Evolutionary conservation across 2,329 filamentous ascomycete species (phyloP).

Genomic region (Cryoendolithus antarcticus): DNA sequence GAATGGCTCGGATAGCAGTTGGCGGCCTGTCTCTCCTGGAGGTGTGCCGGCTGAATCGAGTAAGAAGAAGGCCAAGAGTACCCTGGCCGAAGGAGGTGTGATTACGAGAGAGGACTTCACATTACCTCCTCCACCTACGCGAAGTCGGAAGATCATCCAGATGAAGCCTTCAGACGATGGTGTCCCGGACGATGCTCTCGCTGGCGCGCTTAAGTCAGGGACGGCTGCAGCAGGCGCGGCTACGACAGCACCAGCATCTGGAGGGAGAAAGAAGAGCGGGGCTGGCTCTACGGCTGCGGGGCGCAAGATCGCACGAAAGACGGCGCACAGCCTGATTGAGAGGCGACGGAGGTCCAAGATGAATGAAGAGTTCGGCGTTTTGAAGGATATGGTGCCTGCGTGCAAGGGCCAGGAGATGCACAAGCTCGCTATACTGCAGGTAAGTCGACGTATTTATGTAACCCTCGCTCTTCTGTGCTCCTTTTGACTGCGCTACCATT

Average conservation of each 20-base stretch:
- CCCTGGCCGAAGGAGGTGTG: constrained; percentile 6
- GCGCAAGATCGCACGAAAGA: constrained; percentile 91
- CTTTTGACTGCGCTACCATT: too few species aligned
- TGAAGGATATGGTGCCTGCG: constrained; percentile 92
- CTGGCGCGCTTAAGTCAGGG: constrained; percentile 2
- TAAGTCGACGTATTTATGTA: constrained; percentile 25
- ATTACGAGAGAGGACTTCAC: constrained; percentile 54
- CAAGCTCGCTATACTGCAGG: constrained; percentile 89
- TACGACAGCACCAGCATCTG: constrained; percentile 11
- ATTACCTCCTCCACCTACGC: constrained; percentile 80
- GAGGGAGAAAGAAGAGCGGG: constrained; percentile 58
- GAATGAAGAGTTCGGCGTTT: constrained; percentile 91
- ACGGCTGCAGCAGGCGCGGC: constrained; percentile 10
- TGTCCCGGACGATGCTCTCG: constrained; percentile 10
- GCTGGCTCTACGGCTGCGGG: constrained; percentile 69
- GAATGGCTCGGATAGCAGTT: constrained; percentile 40
- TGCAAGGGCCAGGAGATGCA: constrained; percentile 95
- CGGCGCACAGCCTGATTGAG: constrained; percentile 91
- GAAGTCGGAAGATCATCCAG: constrained; percentile 92
- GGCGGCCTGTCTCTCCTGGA: constrained; percentile 33
- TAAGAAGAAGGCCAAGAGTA: constrained; percentile 8
- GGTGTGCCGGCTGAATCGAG: constrained; percentile 7
- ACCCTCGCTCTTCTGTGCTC: neutral
- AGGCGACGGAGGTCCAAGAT: constrained; percentile 83
- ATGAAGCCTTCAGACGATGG: constrained; percentile 61